Evolutionary conservation across 1,284 basidiomycete species (phyloP).

Genomic region (Hymenochaete sp.): DNA sequence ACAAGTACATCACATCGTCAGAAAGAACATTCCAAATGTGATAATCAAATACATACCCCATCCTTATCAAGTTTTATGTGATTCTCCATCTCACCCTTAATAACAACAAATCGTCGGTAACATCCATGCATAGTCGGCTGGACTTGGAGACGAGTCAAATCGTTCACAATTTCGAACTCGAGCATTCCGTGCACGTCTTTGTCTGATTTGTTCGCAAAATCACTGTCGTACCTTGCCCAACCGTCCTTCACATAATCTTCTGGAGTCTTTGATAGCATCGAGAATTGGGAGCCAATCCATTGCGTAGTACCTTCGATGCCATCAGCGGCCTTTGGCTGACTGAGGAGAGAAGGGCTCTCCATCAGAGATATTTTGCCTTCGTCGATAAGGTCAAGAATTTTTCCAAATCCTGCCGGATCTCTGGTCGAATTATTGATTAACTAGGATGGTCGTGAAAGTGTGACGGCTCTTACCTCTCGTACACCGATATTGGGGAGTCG

Average conservation of each 20-base stretch:
- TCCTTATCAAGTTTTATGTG: constrained; percentile 16
- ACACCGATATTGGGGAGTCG: constrained; percentile 22
- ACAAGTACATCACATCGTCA: no score
- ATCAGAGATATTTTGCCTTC: constrained; percentile 44
- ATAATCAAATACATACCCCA: no score
- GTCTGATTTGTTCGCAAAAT: constrained; percentile 11
- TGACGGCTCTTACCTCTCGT: constrained; percentile 26
- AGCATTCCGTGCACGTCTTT: not conserved
- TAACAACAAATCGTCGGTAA: constrained; percentile 20
- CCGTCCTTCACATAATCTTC: constrained; percentile 10
- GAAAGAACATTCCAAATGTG: no score
- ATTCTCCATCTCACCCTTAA: constrained; percentile 14
- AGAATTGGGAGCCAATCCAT: constrained; percentile 12
- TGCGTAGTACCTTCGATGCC: not conserved
- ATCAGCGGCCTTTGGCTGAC: not conserved
- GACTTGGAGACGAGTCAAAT: constrained; percentile 10
- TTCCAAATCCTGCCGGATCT: constrained; percentile 29
- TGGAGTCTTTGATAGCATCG: not conserved
- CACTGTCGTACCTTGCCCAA: constrained; percentile 3
- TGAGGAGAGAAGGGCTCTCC: constrained; percentile 31
- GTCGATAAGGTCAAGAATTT: constrained; percentile 40
- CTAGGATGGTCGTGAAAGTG: not conserved
- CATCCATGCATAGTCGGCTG: constrained; percentile 11
- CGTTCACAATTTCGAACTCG: constrained; percentile 12
- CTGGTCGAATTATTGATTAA: not conserved